Base-by-base conservation (phyloP, 2,329 filamentous ascomycete species). In the Neonectria coccinea region DNA sequence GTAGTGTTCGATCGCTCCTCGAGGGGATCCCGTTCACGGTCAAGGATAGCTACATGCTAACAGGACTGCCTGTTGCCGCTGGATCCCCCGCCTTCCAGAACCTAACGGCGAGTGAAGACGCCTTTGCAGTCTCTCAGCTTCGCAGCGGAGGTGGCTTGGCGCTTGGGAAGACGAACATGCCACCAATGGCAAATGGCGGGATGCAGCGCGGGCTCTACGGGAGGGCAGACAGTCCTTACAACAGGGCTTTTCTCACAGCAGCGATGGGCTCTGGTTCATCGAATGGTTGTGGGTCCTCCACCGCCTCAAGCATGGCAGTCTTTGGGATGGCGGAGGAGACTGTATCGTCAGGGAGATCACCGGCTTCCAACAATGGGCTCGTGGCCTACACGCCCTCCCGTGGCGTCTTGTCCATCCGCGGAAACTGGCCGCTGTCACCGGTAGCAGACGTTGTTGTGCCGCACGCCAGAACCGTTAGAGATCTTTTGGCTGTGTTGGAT, bases 171-270 rank as follows among this genome's bases (percentile, higher is more conserved):
- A 87, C 86, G 1, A 89, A 77, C 14, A 88, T 88, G 82, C 86
- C 77, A 3, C 82, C 86, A 0, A 86, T 88, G 82, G 86, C 85
- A 25, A 82, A 82, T 42, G 85, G 85, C 2, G 86, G 86, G 0
- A 88, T 88, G 84, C 85, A 87, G 65, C 77, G 86, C n/a, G 86
- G 86, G 1, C 70, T 85, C 3, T 87, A 86, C 67, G 86, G 86
- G 0, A 79, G 86, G 4, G 84, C 86, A 1, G 86, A 88, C 70
- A 84, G 80, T 47, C 86, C 86, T 0, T 88, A 88, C 69, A 88
- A 88, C 63, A 59, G 71, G 0, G 78, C 84, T 0, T 88, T 84
- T 60, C 76, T 87, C 2, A 81, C 86, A 0, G 85, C 84, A 2
- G 86, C 85, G 0, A 88, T 84, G 70, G 84, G 81, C 0, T 88